Base-by-base conservation (phyloP, 805 yeast species). In the Clavispora fructus region DNA sequence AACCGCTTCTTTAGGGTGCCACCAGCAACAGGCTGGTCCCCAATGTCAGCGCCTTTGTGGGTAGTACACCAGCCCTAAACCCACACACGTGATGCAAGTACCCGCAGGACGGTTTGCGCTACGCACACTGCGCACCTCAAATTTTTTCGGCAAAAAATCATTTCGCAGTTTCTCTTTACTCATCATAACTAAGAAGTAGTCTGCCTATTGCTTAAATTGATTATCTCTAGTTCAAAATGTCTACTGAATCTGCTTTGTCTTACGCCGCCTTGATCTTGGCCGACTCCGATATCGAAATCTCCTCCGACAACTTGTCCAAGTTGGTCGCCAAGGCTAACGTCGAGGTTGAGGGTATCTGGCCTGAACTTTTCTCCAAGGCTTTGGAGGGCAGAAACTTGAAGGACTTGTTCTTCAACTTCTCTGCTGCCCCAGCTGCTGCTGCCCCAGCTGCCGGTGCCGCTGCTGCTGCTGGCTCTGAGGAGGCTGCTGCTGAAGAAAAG, bases 211-310 rank as follows among this genome's bases (percentile, higher is more conserved):
- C 75, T 71, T 71, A 72, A 71, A 68, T 59, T 61, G 77, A 72
- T 72, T 72, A 72, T 66, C 64, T 70, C 77, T 72, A 71, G 75
- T 71, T 66, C 37, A 54, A 53, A 61, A 72, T 72, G 77, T 71
- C 77, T 59, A 62, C 66, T 58, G 77, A 72, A 69, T 62, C 75
- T 48, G 74, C 75, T 62, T 69, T 72, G 62, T 71, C 76, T 45
- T 72, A 72, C 73, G 77, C 77, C 51, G 75, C 77, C 58, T 71
- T 72, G 63, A 70, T 72, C 69, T 69, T 72, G 63, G 75, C 76
- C 48, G 77, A 72, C 62, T 58, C 77, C 52, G 76, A 72, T 39
- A 59, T 71, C 57, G 76, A 71, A 64, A 69, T 72, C 65, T 52
- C 71, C 52, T 48, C 76, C 54, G 76, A 72, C 58, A 72, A 72